Base-by-base conservation (phyloP, 2,329 filamentous ascomycete species). In the Plenodomus biglobosus region DNA sequence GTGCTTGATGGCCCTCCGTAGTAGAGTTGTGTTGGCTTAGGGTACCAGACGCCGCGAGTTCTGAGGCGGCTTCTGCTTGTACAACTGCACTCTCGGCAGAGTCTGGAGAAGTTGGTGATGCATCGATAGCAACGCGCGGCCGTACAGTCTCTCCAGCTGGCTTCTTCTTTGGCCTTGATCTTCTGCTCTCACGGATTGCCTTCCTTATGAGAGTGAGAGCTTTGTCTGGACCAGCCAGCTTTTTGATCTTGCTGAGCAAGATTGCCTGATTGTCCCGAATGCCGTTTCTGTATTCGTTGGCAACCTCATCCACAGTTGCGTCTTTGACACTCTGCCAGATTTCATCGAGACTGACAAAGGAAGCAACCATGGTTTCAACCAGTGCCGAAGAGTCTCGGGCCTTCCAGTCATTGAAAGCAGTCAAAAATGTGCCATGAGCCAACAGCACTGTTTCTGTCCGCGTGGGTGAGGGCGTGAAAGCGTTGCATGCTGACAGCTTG, bases 301-400 rank as follows among this genome's bases (percentile, higher is more conserved):
- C 83, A 2, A 90, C 88, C 15, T 85, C 83, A 34, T 86, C 84
- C 40, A 88, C 85, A 0, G 84, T 88, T 43, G 85, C 85, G 60
- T 90, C 85, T 68, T 90, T 91, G 66, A 94, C 87, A 2, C 86
- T 88, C 65, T 91, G 87, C 78, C 88, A 88, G 40, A 92, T 92
- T 30, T 86, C 86, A 63, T 94, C 89, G 2, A 94, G 80, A 65
- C 91, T 88, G 16, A 92, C 87, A 69, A 92, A 92, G 56, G 90
- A 88, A 62, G 89, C 81, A n/a, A 92, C 79, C 88, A 94, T 92
- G 46, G 90, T 86, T 61, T 92, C 87, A 43, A 92, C 84, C 3
- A 94, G 76, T 0, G 88, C 85, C 44, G 85, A 85, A 0, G 87
- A 89, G 66, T 92, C 89, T 43, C 88, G 82, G 1, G 88, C 85